Conservation (phyloP, 495 filamentous ascomycete genomes). For the Parachaetomium inaequale region DNA sequence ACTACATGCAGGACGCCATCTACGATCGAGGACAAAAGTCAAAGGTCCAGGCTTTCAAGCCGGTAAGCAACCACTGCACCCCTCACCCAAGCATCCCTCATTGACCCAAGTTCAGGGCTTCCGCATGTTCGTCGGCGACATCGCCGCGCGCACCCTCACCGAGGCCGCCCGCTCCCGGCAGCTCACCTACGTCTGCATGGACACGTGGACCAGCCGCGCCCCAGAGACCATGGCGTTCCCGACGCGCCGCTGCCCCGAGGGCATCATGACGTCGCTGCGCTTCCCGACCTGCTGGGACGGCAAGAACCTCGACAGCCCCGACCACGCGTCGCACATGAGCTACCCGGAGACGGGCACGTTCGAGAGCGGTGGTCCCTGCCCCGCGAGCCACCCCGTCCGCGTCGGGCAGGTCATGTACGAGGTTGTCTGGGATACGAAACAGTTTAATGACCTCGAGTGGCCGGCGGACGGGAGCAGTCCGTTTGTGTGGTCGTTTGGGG, state of each 20-base stretch:
- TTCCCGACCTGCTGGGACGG: slow-evolving; percentile 37
- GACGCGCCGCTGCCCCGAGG: slow-evolving; percentile 14
- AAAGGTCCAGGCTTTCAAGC: slow-evolving; percentile 1
- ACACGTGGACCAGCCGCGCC: neutral
- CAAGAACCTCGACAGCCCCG: slow-evolving; percentile 34
- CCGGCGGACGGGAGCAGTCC: slow-evolving; percentile 43
- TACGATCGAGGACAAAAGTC: slow-evolving; percentile 1
- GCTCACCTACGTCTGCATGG: slow-evolving; percentile 1
- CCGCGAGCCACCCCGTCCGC: slow-evolving; percentile 33
- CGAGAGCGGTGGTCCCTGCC: slow-evolving; percentile 33
- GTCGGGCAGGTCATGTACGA: slow-evolving; percentile 41
- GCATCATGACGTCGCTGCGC: slow-evolving; percentile 42
- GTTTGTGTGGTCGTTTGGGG: slow-evolving; percentile 46
- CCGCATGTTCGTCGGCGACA: slow-evolving; percentile 4
- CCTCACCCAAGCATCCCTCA: neutral
- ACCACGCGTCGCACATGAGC: slow-evolving; percentile 40
- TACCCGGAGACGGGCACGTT: slow-evolving; percentile 36
- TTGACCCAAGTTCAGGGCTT: neutral
- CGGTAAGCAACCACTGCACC: neutral
- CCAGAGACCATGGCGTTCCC: neutral
- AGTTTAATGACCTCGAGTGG: slow-evolving; percentile 39
- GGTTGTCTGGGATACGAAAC: slow-evolving; percentile 40
- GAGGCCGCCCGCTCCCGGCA: neutral
- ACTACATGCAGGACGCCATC: slow-evolving; percentile 5
- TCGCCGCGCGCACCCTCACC: neutral